phyloP scores from a whole-genome alignment of 768 basidiomycete species.

The Suillus sp. region DNA sequence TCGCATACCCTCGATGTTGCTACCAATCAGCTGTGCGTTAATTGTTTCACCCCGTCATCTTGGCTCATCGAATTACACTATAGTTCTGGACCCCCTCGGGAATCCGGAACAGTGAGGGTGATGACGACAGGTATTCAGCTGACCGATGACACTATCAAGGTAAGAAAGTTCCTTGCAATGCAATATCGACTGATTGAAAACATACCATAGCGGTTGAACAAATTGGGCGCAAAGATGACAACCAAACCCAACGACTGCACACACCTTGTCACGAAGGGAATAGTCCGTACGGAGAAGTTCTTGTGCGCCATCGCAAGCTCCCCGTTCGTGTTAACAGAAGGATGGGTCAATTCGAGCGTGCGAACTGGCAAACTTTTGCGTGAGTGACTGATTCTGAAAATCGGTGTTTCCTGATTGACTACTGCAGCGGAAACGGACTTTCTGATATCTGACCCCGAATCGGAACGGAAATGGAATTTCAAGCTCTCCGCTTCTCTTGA shows the following conservation, averaged over 20 bases:
- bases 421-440: slow-evolving; percentile 63
- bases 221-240: slow-evolving; percentile 68
- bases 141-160: slow-evolving; percentile 59
- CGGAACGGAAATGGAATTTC: slow-evolving; percentile 70
- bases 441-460: slow-evolving; percentile 56
- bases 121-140: slow-evolving; percentile 72
- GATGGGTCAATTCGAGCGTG: slow-evolving; percentile 70
- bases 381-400: slow-evolving; percentile 38
- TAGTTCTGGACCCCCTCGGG: slow-evolving; percentile 4
- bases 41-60: background rate
- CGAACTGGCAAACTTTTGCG: slow-evolving; percentile 61
- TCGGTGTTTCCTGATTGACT: background rate
- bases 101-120: slow-evolving; percentile 43
- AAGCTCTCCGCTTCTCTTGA: slow-evolving; percentile 60
- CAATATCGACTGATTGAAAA: slow-evolving; percentile 1
- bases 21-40: slow-evolving; percentile 10
- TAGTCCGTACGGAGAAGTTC: slow-evolving; percentile 88
- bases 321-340: slow-evolving; percentile 61
- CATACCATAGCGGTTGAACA: slow-evolving; percentile 51
- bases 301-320: slow-evolving; percentile 70
- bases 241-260: slow-evolving; percentile 70
- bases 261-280: slow-evolving; percentile 67
- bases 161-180: slow-evolving; percentile 29
- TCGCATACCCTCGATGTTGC: background rate
- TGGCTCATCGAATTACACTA: background rate